Evolutionary conservation across 148 eudicot genomes (phyloP).

Genomic region (Camellia sinensis): DNA sequence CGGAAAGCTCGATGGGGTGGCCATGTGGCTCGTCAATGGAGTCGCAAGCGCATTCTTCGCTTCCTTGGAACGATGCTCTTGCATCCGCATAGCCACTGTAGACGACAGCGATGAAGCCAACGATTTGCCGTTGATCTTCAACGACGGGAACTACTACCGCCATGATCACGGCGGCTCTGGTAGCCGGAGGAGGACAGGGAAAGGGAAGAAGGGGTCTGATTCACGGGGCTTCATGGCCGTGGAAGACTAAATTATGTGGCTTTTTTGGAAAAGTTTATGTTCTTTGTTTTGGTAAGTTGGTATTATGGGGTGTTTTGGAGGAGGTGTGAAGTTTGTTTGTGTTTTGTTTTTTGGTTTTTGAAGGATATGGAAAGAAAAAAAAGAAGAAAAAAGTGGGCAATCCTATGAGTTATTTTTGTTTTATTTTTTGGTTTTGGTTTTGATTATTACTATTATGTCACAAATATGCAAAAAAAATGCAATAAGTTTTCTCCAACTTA

Average conservation of each 20-base stretch:
- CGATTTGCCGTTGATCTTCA: slow-evolving; percentile 36
- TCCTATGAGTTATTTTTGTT: neutral
- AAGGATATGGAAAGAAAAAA: neutral
- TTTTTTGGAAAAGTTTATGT: neutral
- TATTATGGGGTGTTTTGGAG: neutral
- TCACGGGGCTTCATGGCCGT: neutral
- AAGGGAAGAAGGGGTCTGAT: slow-evolving; percentile 21
- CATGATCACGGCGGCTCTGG: neutral
- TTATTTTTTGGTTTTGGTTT: neutral
- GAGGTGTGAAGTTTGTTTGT: neutral
- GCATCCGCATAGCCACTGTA: slow-evolving; percentile 38
- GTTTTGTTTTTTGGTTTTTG: slow-evolving; percentile 9
- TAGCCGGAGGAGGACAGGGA: slow-evolving; percentile 19
- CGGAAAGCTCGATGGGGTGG: slow-evolving; percentile 41
- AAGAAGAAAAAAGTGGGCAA: too few relatives aligned
- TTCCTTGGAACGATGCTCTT: slow-evolving; percentile 43
- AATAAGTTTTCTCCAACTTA: too few relatives aligned
- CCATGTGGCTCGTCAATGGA: slow-evolving; percentile 47
- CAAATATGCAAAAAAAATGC: too few relatives aligned
- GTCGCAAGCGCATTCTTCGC: slow-evolving; percentile 38
- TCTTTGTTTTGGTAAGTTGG: neutral
- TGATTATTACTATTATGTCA: too few relatives aligned
- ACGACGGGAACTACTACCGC: slow-evolving; percentile 26
- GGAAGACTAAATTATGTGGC: neutral
- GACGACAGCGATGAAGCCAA: slow-evolving; percentile 32